These are phyloP conservation scores for Venturia oleaginea DNA, from an alignment of 2,329 filamentous ascomycete species.

Conservation along the genomic window DNA sequence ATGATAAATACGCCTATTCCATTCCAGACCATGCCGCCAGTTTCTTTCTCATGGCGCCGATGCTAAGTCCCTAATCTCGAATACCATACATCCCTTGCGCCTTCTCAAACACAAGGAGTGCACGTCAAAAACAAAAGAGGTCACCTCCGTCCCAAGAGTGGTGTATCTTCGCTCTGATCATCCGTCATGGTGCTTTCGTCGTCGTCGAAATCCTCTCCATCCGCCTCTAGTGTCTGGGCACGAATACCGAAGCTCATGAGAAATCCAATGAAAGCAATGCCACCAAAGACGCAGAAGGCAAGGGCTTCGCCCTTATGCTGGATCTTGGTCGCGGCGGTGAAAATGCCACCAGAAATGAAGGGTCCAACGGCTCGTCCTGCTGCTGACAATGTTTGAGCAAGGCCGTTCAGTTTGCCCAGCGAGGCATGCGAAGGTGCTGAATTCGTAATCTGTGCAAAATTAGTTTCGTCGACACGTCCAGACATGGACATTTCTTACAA, in stretches of 20 bases:
- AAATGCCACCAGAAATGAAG: slow-evolving; percentile 78
- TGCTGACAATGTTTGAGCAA: slow-evolving; percentile 88
- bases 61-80: neutral
- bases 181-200: slow-evolving; percentile 3
- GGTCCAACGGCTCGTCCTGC: slow-evolving; percentile 82
- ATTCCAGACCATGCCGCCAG: neutral
- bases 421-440: slow-evolving; percentile 78
- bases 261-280: slow-evolving; percentile 72
- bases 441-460: slow-evolving; percentile 66
- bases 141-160: neutral
- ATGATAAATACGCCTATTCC: neutral
- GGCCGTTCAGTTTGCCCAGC: slow-evolving; percentile 81
- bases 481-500: slow-evolving; percentile 48
- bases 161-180: neutral
- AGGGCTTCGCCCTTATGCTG: slow-evolving; percentile 74
- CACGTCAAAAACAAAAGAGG: neutral
- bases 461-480: neutral
- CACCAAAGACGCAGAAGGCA: slow-evolving; percentile 81
- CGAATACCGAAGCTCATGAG: slow-evolving; percentile 69
- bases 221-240: slow-evolving; percentile 50
- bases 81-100: neutral
- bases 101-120: neutral
- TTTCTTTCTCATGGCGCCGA: neutral
- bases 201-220: slow-evolving; percentile 35
- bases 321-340: slow-evolving; percentile 66